phyloP scores from a whole-genome alignment of 106 monocot species.

The Narthecium ossifragum region DNA sequence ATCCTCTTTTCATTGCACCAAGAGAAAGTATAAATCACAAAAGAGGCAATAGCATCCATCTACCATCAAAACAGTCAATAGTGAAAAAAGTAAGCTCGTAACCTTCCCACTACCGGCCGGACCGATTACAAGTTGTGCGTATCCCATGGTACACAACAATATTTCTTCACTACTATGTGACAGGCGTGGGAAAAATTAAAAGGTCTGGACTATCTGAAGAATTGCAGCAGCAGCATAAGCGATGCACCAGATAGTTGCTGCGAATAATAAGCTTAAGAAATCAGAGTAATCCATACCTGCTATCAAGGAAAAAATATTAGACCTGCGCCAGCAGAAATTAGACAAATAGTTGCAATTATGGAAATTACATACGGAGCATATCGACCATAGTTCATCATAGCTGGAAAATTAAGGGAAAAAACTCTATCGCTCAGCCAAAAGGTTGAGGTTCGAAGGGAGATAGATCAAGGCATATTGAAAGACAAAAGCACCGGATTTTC shows the following conservation, averaged over 20 bases:
- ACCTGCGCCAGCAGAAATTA: no score
- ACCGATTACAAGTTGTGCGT: slow-evolving; percentile 88
- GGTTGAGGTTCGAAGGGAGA: no score
- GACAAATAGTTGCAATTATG: no score
- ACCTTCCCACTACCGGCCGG: slow-evolving; percentile 99
- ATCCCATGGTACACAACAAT: slow-evolving; percentile 44
- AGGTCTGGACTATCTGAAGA: slow-evolving; percentile 1
- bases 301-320: no score
- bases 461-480: no score
- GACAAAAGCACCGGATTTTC: no score
- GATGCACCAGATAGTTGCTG: slow-evolving; percentile 38
- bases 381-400: no score
- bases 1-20: not conserved
- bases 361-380: no score
- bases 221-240: slow-evolving; percentile 27
- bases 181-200: slow-evolving; percentile 4
- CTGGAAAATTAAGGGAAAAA: no score
- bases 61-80: no score
- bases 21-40: not conserved
- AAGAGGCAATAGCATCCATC: not conserved
- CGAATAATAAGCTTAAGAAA: slow-evolving; percentile 20
- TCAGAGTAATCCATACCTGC: slow-evolving; percentile 17
- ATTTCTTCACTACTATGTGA: not conserved
- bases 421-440: no score
- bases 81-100: not conserved